Evolutionary conservation across 495 filamentous ascomycete genomes (phyloP).

Genomic region (Lophiotrema nucula): DNA sequence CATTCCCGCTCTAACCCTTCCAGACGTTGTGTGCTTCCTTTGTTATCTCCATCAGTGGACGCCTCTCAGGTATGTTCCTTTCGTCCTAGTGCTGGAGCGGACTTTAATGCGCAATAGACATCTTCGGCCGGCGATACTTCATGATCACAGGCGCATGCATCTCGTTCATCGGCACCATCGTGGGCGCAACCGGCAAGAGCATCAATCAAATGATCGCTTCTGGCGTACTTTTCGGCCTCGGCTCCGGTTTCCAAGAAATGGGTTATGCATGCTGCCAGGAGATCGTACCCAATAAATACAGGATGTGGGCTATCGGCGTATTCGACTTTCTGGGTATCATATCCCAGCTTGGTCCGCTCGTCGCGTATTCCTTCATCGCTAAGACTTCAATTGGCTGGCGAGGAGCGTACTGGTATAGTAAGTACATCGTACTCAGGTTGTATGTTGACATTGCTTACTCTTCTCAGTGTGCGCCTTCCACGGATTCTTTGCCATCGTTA

Average conservation of each 20-base stretch:
- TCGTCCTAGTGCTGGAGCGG: neutral
- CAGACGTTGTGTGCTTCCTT: constrained; percentile 3
- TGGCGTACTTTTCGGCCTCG: constrained; percentile 25
- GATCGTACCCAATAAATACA: constrained; percentile 20
- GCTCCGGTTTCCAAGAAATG: constrained; percentile 17
- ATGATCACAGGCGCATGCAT: neutral
- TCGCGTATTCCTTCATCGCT: constrained; percentile 2
- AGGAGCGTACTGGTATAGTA: constrained; percentile 5
- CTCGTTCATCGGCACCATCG: constrained; percentile 14
- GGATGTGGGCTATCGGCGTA: constrained; percentile 7
- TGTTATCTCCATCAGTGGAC: constrained; percentile 1
- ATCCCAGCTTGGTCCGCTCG: neutral
- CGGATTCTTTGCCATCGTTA: neutral
- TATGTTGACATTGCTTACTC: neutral
- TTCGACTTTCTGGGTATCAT: neutral
- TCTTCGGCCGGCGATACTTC: constrained; percentile 15
- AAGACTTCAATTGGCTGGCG: constrained; percentile 4
- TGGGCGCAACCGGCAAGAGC: constrained; percentile 26
- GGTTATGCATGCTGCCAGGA: constrained; percentile 23
- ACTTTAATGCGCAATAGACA: neutral
- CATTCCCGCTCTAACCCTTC: neutral
- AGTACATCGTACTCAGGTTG: neutral
- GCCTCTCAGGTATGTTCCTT: neutral
- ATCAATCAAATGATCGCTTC: constrained; percentile 31
- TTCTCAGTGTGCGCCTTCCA: neutral